phyloP scores from a whole-genome alignment of 2,329 filamentous ascomycete species.

The Sporothrix pseudoabietina region DNA sequence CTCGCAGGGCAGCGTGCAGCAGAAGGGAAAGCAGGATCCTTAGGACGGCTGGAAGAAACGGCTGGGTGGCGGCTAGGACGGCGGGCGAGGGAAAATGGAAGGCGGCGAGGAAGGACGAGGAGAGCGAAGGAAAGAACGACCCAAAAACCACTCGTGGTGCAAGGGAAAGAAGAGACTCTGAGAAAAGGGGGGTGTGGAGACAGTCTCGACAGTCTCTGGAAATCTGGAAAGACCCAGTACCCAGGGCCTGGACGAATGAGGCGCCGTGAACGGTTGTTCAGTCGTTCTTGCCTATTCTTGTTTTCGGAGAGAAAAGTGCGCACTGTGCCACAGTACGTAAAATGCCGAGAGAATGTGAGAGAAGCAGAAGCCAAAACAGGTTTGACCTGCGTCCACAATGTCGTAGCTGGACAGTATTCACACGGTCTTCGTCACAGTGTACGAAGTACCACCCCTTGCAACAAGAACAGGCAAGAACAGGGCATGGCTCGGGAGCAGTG shows the following conservation, averaged over 20 bases:
- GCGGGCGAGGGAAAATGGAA: slow-evolving; percentile 21
- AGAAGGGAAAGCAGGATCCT: background rate
- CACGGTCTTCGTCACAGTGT: background rate
- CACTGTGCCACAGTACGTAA: slow-evolving; percentile 10
- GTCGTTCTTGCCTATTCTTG: background rate
- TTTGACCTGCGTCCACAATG: background rate
- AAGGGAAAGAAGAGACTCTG: too few species aligned
- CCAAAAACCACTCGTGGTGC: slow-evolving; percentile 7
- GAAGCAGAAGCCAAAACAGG: background rate
- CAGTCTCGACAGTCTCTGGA: slow-evolving; percentile 7
- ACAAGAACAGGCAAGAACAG: background rate
- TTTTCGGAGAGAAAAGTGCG: background rate
- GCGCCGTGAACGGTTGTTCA: background rate
- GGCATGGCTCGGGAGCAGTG: slow-evolving; percentile 19
- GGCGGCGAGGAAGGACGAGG: slow-evolving; percentile 4
- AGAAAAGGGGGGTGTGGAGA: slow-evolving; percentile 14
- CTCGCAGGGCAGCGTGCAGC: background rate
- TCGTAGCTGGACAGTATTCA: background rate
- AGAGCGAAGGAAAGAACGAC: background rate
- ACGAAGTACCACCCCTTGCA: background rate
- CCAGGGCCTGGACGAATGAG: slow-evolving; percentile 18
- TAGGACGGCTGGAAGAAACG: too few species aligned
- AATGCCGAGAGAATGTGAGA: background rate
- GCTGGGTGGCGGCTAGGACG: slow-evolving; percentile 21
- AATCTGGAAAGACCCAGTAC: slow-evolving; percentile 12